A percentile compares a stretch with the other conserved stretches of the same genome.
phyloP scores from a whole-genome alignment of 805 yeast species.

The Brettanomyces sp. region DNA sequence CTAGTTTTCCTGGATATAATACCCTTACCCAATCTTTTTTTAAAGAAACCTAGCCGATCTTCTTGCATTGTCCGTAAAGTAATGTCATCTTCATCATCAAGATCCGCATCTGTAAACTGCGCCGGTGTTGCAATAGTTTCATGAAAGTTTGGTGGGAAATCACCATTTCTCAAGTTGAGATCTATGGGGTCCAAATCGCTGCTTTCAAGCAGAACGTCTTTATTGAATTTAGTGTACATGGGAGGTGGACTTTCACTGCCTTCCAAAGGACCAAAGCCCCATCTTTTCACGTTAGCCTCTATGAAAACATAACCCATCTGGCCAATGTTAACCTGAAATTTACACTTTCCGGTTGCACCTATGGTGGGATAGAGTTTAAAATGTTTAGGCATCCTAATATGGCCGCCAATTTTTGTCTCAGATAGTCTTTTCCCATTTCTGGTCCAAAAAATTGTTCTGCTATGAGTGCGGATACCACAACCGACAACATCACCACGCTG shows the following conservation, averaged over 20 bases:
- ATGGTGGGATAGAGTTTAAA: conserved; percentile 76
- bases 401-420: conserved; percentile 78
- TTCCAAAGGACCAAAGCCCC: conserved; percentile 90
- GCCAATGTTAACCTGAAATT: conserved; percentile 87
- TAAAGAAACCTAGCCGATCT: conserved; percentile 10
- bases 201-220: conserved; percentile 65
- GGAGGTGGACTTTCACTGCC: conserved; percentile 94
- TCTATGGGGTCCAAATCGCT: conserved; percentile 48
- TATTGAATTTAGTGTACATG: conserved; percentile 70
- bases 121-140: conserved; percentile 22
- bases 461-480: conserved; percentile 72
- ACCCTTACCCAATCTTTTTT: background rate
- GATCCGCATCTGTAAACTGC: conserved; percentile 25
- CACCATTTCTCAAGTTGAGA: conserved; percentile 23
- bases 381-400: conserved; percentile 59
- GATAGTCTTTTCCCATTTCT: conserved; percentile 84
- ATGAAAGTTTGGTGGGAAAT: conserved; percentile 53
- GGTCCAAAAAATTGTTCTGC: conserved; percentile 87
- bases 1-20: conserved; percentile 7
- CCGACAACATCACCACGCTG: conserved; percentile 89
- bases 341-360: conserved; percentile 77
- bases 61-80: conserved; percentile 20
- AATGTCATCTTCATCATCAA: conserved; percentile 17
- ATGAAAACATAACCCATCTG: conserved; percentile 83
- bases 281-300: conserved; percentile 87